Percentiles rank a stretch among this genome's conserved stretches.
Evolutionary conservation across 2,329 filamentous ascomycete genomes (phyloP).

Genomic region (Tricladium varicosporioides): DNA sequence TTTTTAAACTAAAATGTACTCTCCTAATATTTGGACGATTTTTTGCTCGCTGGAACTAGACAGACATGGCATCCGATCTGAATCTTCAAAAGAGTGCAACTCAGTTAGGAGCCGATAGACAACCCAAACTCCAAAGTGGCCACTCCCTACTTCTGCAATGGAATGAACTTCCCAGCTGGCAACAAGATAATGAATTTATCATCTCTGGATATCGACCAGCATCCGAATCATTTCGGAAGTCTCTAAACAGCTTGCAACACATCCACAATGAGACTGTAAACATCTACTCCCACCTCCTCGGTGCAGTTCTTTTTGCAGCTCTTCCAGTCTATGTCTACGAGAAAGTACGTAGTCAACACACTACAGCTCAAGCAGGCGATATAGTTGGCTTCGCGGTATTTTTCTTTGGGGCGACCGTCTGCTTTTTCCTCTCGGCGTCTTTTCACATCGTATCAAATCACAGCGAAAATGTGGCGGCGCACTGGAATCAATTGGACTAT

Average conservation of each 20-base stretch:
- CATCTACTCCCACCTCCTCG: conserved; percentile 45
- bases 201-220: background rate
- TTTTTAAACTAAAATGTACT: no score
- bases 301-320: conserved; percentile 35
- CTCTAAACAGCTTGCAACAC: background rate
- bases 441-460: conserved; percentile 40
- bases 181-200: background rate
- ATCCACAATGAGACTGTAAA: conserved; percentile 29
- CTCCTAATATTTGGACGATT: no score
- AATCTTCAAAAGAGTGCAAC: no score
- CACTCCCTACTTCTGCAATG: background rate
- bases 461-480: conserved; percentile 35
- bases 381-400: conserved; percentile 40
- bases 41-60: no score
- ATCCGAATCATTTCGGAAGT: background rate
- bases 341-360: conserved; percentile 34
- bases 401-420: conserved; percentile 38
- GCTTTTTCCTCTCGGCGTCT: conserved; percentile 40
- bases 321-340: conserved; percentile 32
- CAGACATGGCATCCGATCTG: no score
- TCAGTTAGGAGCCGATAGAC: background rate
- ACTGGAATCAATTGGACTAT: conserved; percentile 40
- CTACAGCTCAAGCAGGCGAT: conserved; percentile 35
- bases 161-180: background rate
- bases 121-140: background rate